Evolutionary conservation across 805 yeast genomes (phyloP).

Genomic region (Saccharomyces eubayanus): DNA sequence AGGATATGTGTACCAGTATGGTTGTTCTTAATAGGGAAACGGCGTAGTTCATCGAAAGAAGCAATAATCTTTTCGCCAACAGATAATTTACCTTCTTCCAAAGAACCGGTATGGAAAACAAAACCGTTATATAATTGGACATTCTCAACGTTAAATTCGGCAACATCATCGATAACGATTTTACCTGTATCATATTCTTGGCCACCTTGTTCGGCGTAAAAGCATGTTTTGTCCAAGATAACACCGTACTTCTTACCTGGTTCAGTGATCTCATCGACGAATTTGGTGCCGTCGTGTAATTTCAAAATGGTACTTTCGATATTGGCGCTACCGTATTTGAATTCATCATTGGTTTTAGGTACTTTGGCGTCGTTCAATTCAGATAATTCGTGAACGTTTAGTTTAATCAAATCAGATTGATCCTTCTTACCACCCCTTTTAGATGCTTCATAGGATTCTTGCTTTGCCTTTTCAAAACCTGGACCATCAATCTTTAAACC

Average conservation of each 20-base stretch:
- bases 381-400: slow-evolving; percentile 86
- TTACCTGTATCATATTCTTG: slow-evolving; percentile 95
- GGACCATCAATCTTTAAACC: slow-evolving; percentile 86
- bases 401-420: slow-evolving; percentile 56
- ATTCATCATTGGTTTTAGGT: slow-evolving; percentile 75
- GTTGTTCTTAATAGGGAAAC: slow-evolving; percentile 94
- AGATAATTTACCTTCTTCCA: slow-evolving; percentile 66
- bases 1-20: slow-evolving; percentile 97
- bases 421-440: slow-evolving; percentile 69
- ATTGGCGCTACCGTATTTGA: slow-evolving; percentile 67
- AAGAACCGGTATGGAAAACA: slow-evolving; percentile 86
- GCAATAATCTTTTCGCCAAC: slow-evolving; percentile 71
- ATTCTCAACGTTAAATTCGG: slow-evolving; percentile 84
- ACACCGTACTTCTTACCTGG: slow-evolving; percentile 61
- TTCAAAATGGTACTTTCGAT: slow-evolving; percentile 62
- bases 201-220: slow-evolving; percentile 99
- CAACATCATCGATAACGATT: slow-evolving; percentile 75
- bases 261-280: slow-evolving; percentile 44
- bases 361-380: slow-evolving; percentile 50
- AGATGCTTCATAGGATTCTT: slow-evolving; percentile 88
- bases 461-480: slow-evolving; percentile 85
- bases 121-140: slow-evolving; percentile 92
- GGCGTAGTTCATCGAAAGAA: slow-evolving; percentile 83
- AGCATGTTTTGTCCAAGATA: slow-evolving; percentile 80
- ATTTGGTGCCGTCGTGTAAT: slow-evolving; percentile 57